These are phyloP conservation scores for Marasmius fiardii DNA, from an alignment of 1,284 basidiomycete genomes.

Conservation along the genomic window DNA sequence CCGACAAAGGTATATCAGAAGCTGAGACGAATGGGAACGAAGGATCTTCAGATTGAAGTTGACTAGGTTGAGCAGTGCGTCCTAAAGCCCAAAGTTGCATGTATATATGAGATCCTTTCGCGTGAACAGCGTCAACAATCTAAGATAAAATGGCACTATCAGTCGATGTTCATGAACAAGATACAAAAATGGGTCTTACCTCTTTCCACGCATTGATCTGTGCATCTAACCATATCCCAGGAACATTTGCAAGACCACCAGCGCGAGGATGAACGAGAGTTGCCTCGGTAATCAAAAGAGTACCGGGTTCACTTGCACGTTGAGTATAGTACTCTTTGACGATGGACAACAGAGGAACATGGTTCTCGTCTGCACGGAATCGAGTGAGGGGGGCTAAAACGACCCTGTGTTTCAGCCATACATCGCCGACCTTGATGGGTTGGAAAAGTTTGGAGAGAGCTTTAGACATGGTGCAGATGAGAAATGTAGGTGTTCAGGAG, in stretches of 20 bases:
- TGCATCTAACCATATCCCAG: not conserved
- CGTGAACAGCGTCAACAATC: conserved; percentile 32
- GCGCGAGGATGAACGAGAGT: not conserved
- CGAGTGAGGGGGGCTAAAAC: not conserved
- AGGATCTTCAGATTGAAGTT: conserved; percentile 23
- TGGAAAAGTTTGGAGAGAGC: not conserved
- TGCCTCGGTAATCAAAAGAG: not conserved
- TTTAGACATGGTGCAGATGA: not conserved
- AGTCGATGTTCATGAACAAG: not conserved
- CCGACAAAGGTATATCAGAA: conserved; percentile 14
- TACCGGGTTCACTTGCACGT: not conserved
- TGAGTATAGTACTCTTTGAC: not conserved
- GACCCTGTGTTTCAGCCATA: not conserved
- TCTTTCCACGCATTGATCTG: not conserved
- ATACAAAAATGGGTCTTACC: not conserved
- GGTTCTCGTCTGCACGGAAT: not conserved
- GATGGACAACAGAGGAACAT: not conserved
- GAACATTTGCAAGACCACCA: not conserved
- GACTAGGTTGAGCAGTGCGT: conserved; percentile 27
- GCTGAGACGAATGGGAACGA: conserved; percentile 14
- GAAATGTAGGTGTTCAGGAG: not conserved
- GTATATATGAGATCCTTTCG: conserved; percentile 38
- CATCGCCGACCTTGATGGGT: too few relatives aligned
- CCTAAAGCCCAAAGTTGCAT: conserved; percentile 46
- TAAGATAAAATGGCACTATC: conserved; percentile 10